Percentiles rank a stretch among this genome's conserved stretches.
These are phyloP conservation scores for Salix purpurea DNA, from an alignment of 345 rosid genomes.

Conservation along the genomic window DNA sequence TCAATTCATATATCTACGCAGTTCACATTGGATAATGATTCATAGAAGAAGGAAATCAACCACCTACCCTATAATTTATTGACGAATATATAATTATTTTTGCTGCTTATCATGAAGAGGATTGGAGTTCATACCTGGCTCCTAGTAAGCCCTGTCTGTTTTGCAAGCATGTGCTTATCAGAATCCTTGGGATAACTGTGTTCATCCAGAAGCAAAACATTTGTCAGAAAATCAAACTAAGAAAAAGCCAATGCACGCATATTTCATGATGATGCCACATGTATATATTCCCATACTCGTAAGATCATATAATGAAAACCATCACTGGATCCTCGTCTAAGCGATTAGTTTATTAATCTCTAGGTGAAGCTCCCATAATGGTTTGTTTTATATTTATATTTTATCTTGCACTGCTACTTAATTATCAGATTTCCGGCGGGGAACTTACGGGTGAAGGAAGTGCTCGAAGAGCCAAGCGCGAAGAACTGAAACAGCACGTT, in stretches of 20 bases:
- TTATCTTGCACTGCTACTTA: background rate
- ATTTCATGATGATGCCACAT: background rate
- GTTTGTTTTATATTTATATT: background rate
- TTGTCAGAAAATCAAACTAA: background rate
- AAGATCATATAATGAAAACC: background rate
- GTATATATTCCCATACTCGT: background rate
- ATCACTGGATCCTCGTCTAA: background rate
- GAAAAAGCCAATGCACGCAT: background rate
- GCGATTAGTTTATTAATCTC: background rate
- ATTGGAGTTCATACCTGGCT: conserved; percentile 46
- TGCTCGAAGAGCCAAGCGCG: conserved; percentile 89
- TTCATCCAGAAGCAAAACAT: background rate
- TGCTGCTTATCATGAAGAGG: background rate
- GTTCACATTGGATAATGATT: background rate
- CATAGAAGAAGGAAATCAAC: background rate
- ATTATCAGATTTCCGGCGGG: background rate
- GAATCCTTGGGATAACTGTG: conserved; percentile 75
- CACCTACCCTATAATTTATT: background rate
- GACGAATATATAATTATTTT: background rate
- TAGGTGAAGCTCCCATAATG: background rate
- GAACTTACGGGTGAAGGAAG: conserved; percentile 78
- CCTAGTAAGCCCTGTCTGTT: conserved; percentile 77
- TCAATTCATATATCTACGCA: background rate
- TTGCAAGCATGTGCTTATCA: conserved; percentile 74
- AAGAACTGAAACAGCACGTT: conserved; percentile 64